Evolutionary conservation across 2,329 filamentous ascomycete genomes (phyloP).

Genomic region (Cladosporium phlei): DNA sequence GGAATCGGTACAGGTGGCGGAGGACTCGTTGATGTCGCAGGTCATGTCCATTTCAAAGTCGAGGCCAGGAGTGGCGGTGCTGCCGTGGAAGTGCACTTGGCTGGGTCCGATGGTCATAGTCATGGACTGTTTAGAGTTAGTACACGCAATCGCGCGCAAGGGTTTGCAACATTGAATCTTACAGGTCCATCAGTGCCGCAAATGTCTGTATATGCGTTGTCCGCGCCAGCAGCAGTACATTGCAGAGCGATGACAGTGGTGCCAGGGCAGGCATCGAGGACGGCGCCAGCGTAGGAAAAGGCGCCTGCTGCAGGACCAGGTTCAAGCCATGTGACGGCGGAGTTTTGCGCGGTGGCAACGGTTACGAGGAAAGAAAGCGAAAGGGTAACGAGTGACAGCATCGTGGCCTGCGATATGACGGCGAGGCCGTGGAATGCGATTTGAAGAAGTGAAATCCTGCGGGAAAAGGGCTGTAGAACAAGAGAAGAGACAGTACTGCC

Average conservation of each 20-base stretch:
- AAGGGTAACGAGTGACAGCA: slow-evolving; percentile 13
- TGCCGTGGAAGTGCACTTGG: slow-evolving; percentile 9
- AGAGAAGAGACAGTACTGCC: slow-evolving; percentile 6
- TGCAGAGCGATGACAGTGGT: slow-evolving; percentile 12
- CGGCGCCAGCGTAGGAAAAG: slow-evolving; percentile 7
- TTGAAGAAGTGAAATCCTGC: slow-evolving; percentile 2
- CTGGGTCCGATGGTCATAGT: slow-evolving; percentile 12
- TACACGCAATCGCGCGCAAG: neutral
- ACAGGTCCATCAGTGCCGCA: slow-evolving; percentile 8
- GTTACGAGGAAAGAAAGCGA: slow-evolving; percentile 6
- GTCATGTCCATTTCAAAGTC: slow-evolving; percentile 11
- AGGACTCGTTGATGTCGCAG: slow-evolving; percentile 7
- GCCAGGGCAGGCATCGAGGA: slow-evolving; percentile 11
- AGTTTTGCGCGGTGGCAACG: slow-evolving; percentile 4
- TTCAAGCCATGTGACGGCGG: slow-evolving; percentile 9
- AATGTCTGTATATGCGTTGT: slow-evolving; percentile 1
- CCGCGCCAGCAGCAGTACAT: slow-evolving; percentile 5
- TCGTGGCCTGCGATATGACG: slow-evolving; percentile 6
- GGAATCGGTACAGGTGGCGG: slow-evolving; percentile 12
- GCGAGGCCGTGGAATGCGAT: slow-evolving; percentile 3
- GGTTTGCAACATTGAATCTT: neutral
- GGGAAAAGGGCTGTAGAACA: slow-evolving; percentile 7
- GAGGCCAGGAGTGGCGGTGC: slow-evolving; percentile 7
- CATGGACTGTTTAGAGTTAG: slow-evolving; percentile 2
- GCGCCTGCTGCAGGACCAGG: slow-evolving; percentile 6